A percentile compares a stretch with the other conserved stretches of the same genome.
Evolutionary conservation across 1,284 basidiomycete species (phyloP).

Genomic region (Ganoderma sp.): DNA sequence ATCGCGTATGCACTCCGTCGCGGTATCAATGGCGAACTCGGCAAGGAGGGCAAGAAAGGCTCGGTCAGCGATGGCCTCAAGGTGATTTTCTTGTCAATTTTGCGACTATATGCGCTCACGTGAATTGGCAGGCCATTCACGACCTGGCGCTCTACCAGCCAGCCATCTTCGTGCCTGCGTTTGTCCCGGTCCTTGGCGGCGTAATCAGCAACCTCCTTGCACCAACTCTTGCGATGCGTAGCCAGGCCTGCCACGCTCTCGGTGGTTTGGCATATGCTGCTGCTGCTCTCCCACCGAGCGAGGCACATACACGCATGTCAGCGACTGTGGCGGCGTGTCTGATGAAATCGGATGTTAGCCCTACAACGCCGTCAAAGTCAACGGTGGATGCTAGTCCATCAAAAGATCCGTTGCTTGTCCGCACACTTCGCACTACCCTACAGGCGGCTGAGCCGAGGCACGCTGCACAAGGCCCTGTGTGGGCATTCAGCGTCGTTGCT

Average conservation of each 20-base stretch:
- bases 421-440: constrained; percentile 68
- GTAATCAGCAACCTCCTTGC: constrained; percentile 68
- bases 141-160: constrained; percentile 70
- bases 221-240: constrained; percentile 62
- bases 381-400: constrained; percentile 36
- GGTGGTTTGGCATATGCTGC: constrained; percentile 66
- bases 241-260: constrained; percentile 74
- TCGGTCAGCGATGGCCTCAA: constrained; percentile 75
- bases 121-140: constrained; percentile 63
- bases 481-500: constrained; percentile 70
- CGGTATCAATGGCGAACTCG: constrained; percentile 81
- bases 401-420: constrained; percentile 58
- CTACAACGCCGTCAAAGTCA: constrained; percentile 33
- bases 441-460: constrained; percentile 56
- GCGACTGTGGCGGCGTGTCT: constrained; percentile 53
- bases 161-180: constrained; percentile 65
- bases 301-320: constrained; percentile 58
- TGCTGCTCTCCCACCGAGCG: constrained; percentile 51
- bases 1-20: constrained; percentile 73
- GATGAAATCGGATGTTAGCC: constrained; percentile 43
- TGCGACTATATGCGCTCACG: constrained; percentile 24
- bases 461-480: constrained; percentile 74
- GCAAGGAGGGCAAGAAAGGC: constrained; percentile 85
- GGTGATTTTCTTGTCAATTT: constrained; percentile 44
- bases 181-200: constrained; percentile 62